Base-by-base conservation (phyloP, 345 rosid genomes). In the Trapa incisa region DNA sequence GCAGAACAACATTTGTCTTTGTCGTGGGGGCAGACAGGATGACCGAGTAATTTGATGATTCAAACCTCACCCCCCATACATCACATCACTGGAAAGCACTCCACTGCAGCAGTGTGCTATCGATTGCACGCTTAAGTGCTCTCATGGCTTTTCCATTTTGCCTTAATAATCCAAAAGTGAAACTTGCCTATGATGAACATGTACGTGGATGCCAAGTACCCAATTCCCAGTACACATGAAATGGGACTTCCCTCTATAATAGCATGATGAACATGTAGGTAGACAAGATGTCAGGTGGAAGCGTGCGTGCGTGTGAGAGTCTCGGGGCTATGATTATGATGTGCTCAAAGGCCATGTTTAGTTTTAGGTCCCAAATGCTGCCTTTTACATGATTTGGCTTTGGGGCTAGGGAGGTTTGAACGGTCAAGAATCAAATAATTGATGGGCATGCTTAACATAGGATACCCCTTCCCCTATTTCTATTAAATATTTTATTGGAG, bases 401-500 rank as follows among this genome's bases (percentile, higher is more conserved):
- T 0, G 22, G 10, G 38, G 37, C 4, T 16, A 0, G 53, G 2
- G 53, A 8, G 43, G 56, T 50, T 50, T 50, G 56, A 50, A 50
- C 56, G 73, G 73, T 70, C 73, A 70, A 70, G 67, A 42, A 38
- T 56, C 62, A 52, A 70, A 70, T 70, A 62, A 70, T 70, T 64
- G 73, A 63, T 50, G 37, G 41, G 35, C 73, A 45, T 70, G 67
- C 50, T 41, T 50, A 53, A 64, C 67, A 64, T 70, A 47, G 67
- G 67, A 70, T 70, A 6, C 67, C 67, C 9, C 53, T 39, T 67
- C 62, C 67, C 41, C 35, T 38, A 22, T 22, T 22, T 22, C 29
- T 22, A 22, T 22, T 22, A 22, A 22, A 22, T 22, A 22, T 22
- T 22, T 22, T 22, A 22, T 22, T 22, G 29, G 29, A 22, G 29